Conservation (phyloP, 345 rosid genomes). For the Eucalyptus coolabah region DNA sequence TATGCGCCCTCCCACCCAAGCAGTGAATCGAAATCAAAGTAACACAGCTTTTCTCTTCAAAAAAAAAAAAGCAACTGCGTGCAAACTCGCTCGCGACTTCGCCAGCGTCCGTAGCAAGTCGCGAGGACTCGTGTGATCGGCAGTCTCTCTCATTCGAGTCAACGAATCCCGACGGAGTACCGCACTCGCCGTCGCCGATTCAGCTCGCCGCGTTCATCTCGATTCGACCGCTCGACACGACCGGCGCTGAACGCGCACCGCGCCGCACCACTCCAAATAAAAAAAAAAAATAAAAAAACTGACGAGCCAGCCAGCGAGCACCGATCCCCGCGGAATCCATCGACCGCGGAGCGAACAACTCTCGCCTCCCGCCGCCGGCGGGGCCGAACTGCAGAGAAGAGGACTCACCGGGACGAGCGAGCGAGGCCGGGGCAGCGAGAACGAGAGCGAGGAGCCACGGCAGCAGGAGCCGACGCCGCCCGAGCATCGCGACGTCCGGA, state of each 20-base stretch:
- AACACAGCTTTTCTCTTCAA: background rate
- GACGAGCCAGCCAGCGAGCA: background rate
- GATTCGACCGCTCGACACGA: background rate
- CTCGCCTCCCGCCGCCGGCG: background rate
- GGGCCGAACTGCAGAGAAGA: background rate
- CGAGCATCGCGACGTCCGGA: background rate
- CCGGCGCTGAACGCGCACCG: background rate
- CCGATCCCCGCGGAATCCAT: background rate
- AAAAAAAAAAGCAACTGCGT: background rate
- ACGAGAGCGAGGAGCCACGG: background rate
- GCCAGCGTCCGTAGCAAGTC: background rate
- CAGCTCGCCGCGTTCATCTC: background rate
- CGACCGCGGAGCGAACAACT: background rate
- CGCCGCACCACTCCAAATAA: background rate
- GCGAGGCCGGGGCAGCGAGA: background rate
- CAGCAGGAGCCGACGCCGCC: background rate
- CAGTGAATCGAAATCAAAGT: background rate
- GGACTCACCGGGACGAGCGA: background rate
- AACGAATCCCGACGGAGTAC: background rate
- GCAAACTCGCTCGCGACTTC: background rate
- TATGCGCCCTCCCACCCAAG: background rate
- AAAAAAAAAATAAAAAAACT: background rate
- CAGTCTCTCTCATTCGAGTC: background rate
- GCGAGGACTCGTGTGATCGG: background rate
- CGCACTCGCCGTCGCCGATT: background rate